Evolutionary conservation across 75 land plant genomes (phyloP).

Genomic region (Cryptomeria japonica): DNA sequence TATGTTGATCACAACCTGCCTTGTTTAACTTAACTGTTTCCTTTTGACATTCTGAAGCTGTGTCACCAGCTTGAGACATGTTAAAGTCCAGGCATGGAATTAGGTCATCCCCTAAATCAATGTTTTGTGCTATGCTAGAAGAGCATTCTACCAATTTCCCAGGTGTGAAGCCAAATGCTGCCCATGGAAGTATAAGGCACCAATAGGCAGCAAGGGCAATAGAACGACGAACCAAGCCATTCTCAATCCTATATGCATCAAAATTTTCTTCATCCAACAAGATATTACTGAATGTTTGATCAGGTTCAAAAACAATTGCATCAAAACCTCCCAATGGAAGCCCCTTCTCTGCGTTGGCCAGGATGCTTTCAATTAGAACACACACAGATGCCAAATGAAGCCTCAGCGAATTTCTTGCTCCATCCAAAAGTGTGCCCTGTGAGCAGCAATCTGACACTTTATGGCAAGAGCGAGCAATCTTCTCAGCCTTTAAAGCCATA

Average conservation of each 20-base stretch:
- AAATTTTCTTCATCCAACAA: background rate
- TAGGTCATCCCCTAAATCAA: background rate
- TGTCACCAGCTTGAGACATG: background rate
- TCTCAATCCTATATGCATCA: conserved; percentile 26
- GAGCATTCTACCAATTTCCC: conserved; percentile 12
- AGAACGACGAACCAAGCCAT: conserved; percentile 22
- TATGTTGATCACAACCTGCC: background rate
- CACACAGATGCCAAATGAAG: conserved; percentile 36
- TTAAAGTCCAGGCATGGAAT: conserved; percentile 3
- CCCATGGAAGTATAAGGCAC: conserved; percentile 19
- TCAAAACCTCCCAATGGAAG: conserved; percentile 36
- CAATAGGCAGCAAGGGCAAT: conserved; percentile 30
- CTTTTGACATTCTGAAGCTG: background rate
- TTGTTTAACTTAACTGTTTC: background rate
- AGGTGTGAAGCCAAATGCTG: conserved; percentile 20
- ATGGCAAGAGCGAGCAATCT: conserved; percentile 3
- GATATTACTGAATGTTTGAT: background rate
- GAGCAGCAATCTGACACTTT: conserved; percentile 26
- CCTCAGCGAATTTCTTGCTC: conserved; percentile 20
- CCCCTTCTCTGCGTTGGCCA: conserved; percentile 13
- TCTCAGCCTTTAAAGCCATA: conserved; percentile 7
- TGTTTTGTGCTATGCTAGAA: background rate
- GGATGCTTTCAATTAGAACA: conserved; percentile 24
- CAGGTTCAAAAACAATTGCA: conserved; percentile 18
- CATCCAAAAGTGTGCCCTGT: conserved; percentile 14